Percentiles rank a stretch among this genome's conserved stretches.
phyloP scores from a whole-genome alignment of 768 basidiomycete genomes.

The Boletus eberwhitei region DNA sequence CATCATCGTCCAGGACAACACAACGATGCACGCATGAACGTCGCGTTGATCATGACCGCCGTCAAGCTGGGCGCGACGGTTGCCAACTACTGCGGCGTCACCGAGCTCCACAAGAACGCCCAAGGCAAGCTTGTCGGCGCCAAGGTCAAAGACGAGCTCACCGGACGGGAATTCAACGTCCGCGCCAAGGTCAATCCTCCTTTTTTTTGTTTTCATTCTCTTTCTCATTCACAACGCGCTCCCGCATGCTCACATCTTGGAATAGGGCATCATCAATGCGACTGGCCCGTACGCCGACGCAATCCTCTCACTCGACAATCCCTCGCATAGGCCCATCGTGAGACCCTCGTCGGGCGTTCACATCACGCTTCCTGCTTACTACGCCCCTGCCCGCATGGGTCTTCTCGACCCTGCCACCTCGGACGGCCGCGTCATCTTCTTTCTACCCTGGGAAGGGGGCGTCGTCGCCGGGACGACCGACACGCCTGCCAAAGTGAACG shows the following conservation, averaged over 20 bases:
- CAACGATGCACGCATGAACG: constrained; percentile 98
- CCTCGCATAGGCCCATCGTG: constrained; percentile 78
- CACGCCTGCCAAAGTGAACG: constrained; percentile 64
- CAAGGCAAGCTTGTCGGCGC: constrained; percentile 69
- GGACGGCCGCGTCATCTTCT: constrained; percentile 97
- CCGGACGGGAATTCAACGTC: constrained; percentile 79
- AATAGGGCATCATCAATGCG: constrained; percentile 88
- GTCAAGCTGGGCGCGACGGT: constrained; percentile 86
- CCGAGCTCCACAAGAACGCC: constrained; percentile 63
- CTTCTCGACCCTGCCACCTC: constrained; percentile 93
- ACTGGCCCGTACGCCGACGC: constrained; percentile 93
- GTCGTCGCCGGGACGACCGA: constrained; percentile 98
- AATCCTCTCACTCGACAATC: constrained; percentile 77
- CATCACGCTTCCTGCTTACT: constrained; percentile 96
- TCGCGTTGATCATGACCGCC: constrained; percentile 91
- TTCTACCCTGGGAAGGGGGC: constrained; percentile 98
- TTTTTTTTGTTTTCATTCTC: no score
- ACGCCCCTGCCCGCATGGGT: constrained; percentile 92
- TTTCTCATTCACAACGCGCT: not conserved
- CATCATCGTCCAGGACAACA: constrained; percentile 69
- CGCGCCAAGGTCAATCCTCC: constrained; percentile 60
- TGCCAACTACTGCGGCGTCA: constrained; percentile 89
- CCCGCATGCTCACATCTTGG: not conserved
- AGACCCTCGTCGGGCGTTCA: constrained; percentile 92
- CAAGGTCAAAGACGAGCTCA: constrained; percentile 74